Percentiles rank a stretch among this genome's conserved stretches.
These are phyloP conservation scores for Kazachstania martiniae DNA, from an alignment of 805 yeast genomes.

Conservation along the genomic window DNA sequence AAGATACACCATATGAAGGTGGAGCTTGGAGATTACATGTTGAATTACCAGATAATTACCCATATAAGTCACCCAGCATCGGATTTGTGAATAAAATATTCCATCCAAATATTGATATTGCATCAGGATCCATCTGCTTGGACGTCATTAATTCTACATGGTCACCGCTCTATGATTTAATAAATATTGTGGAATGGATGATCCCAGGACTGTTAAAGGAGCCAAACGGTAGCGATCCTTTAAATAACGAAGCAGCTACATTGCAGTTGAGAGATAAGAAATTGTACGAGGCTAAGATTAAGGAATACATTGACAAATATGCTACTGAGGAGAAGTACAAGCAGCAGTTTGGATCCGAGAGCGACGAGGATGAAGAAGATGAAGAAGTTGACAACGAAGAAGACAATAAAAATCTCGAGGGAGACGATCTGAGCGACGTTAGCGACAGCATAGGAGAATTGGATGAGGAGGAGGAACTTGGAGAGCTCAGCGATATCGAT, in stretches of 20 bases:
- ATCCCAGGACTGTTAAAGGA: slow-evolving; percentile 84
- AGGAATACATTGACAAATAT: slow-evolving; percentile 59
- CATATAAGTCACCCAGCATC: slow-evolving; percentile 90
- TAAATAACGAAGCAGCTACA: slow-evolving; percentile 82
- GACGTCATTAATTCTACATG: slow-evolving; percentile 96
- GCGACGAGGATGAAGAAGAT: slow-evolving; percentile 28
- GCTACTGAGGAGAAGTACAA: slow-evolving; percentile 38
- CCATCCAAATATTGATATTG: slow-evolving; percentile 92
- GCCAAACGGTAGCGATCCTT: slow-evolving; percentile 91
- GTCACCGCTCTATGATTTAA: slow-evolving; percentile 94
- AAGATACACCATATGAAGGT: slow-evolving; percentile 76
- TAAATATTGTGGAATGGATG: slow-evolving; percentile 85
- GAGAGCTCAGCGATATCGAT: slow-evolving; percentile 24
- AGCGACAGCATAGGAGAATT: slow-evolving; percentile 7
- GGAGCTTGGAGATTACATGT: slow-evolving; percentile 89
- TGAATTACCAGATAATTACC: slow-evolving; percentile 90
- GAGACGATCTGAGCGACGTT: slow-evolving; percentile 7
- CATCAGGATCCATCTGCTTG: slow-evolving; percentile 83
- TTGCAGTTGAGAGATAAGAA: slow-evolving; percentile 59
- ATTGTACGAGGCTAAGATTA: slow-evolving; percentile 58
- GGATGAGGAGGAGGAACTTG: slow-evolving; percentile 11
- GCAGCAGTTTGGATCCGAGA: slow-evolving; percentile 36
- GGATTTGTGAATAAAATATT: slow-evolving; percentile 86
- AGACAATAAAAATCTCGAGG: slow-evolving; percentile 4
- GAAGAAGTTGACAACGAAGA: slow-evolving; percentile 22